Evolutionary conservation across 1,284 basidiomycete species (phyloP), one percentile per base, ranked within the genome.

Genomic region (Ceratobasidium sp.): DNA sequence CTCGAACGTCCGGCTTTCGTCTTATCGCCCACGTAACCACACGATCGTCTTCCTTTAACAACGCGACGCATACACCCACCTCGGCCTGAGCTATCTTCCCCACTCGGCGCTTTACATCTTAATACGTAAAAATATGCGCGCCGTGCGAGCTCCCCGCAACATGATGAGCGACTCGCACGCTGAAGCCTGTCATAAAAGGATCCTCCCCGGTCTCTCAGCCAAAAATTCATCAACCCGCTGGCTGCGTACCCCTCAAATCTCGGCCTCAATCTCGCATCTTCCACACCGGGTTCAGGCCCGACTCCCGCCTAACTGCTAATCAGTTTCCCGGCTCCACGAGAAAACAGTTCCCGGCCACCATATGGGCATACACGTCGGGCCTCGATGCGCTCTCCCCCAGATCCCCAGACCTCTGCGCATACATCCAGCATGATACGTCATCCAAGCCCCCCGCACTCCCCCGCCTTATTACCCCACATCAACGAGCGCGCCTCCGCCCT

Each of bases 381-480:
- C 57, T 59, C 57, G 57, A 59, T 59, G 57, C 16, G 27, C 33
- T 30, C 57, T 23, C 27, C 57, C 12, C 57, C 57, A 59, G 57
- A 59, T 59, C 57, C 57, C 57, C 57, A 35, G 23, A 7, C 57
- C 27, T 33, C 57, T 30, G 14, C 57, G 27, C 57, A 33, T 33
- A 33, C n/a, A 59, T 5, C 14, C 57, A 33, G 33, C 23, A 35
- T 5, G 57, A 50, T 64, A 35, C 62, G 62, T 64, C 62, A 64
- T 46, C 27, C 35, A n/a, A 27, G 18, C 35, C 62, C 60, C 62
- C 62, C 62, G 62, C 62, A 64, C 62, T 44, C 62, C 48, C 54
- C 54, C 41, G 18, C 10, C 60, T 64, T 38, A 27, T 64, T 64
- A 64, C 62, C 62, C 62, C 62, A 46, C 62, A 64, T 38, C n/a